A percentile compares a stretch with the other conserved stretches of the same genome.
phyloP scores from a whole-genome alignment of 2,329 filamentous ascomycete species.

The Fusarium liriodendri region DNA sequence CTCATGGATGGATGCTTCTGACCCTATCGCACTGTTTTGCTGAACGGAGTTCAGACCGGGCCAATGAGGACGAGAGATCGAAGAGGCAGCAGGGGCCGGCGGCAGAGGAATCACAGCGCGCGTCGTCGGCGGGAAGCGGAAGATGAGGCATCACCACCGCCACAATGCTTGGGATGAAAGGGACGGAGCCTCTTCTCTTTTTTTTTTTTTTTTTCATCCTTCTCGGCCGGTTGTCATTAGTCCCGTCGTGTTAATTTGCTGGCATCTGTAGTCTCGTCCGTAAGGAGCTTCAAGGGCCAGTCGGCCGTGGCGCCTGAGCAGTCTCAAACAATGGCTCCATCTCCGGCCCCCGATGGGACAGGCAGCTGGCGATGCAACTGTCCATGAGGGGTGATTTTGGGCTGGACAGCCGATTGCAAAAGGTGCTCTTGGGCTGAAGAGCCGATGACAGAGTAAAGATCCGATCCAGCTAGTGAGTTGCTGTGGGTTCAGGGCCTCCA shows the following conservation, averaged over 20 bases:
- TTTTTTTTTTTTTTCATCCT: slow-evolving; percentile 16
- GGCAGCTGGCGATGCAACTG: slow-evolving; percentile 28
- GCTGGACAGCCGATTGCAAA: slow-evolving; percentile 35
- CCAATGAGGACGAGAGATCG: slow-evolving; percentile 19
- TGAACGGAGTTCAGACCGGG: slow-evolving; percentile 9
- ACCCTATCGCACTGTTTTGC: background rate
- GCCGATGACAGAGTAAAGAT: slow-evolving; percentile 43
- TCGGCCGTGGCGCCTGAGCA: slow-evolving; percentile 14
- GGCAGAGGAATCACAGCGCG: slow-evolving; percentile 9
- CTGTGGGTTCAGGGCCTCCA: slow-evolving; percentile 39
- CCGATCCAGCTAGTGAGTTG: slow-evolving; percentile 41
- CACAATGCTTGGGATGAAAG: slow-evolving; percentile 12
- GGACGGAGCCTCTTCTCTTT: slow-evolving; percentile 16
- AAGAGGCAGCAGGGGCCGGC: slow-evolving; percentile 18
- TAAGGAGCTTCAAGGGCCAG: slow-evolving; percentile 9
- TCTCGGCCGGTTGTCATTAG: slow-evolving; percentile 21
- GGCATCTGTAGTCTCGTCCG: slow-evolving; percentile 6
- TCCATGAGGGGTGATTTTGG: slow-evolving; percentile 36
- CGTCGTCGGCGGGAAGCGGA: slow-evolving; percentile 29
- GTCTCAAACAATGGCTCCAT: slow-evolving; percentile 37
- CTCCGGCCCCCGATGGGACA: slow-evolving; percentile 7
- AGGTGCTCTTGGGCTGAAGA: slow-evolving; percentile 22
- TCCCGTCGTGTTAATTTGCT: slow-evolving; percentile 19
- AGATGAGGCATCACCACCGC: slow-evolving; percentile 33
- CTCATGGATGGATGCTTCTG: slow-evolving; percentile 13